Evolutionary conservation across 2,329 filamentous ascomycete genomes (phyloP), one percentile per base, ranked within the genome.

Genomic region (Metarhizium sp.): DNA sequence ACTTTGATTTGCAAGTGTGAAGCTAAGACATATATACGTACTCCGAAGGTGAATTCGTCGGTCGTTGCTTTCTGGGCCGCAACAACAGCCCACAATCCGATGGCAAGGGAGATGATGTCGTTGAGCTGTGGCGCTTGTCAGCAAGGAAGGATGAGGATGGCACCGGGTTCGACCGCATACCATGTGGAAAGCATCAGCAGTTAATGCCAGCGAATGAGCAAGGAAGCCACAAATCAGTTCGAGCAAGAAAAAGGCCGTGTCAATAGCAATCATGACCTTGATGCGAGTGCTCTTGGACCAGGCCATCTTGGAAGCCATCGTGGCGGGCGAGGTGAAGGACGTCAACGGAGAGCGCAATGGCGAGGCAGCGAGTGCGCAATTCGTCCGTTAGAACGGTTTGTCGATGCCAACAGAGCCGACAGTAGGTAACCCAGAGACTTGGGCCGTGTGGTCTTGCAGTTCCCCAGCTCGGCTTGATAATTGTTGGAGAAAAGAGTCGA

Each of bases 101-200:
- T 92, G 55, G 86, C 81, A 14, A 99, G 77, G 1, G 94, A 97
- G 58, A 99, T 86, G 63, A 99, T 94, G 81, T 99, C 94, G 76
- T 99, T 99, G 58, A 99, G 79, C 88, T 91, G 58, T 34, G 38
- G 25, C 20, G 25, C 51, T n/a, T 34, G 47, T 51, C 30, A 49
- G 60, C 40, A 51, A 46, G 36, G 6, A 18, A 42, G 47, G 14
- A 10, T 46, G 16, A 45, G 42, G 6, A 20, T 16, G 7, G 14
- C 42, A 16, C 16, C n/a, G 6, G 42, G n/a, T 18, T 18, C 42
- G 14, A 32, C 45, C 7, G 30, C 20, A 30, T 68, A 90, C 88
- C 94, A 99, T 99, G 74, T 99, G 94, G 72, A 99, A 99, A 58
- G 94, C 91, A 75, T 99, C 94, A 54, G 94, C 94, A 67, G 95